phyloP scores from a whole-genome alignment of 75 land plant genomes.

The Picea sitchensis region DNA sequence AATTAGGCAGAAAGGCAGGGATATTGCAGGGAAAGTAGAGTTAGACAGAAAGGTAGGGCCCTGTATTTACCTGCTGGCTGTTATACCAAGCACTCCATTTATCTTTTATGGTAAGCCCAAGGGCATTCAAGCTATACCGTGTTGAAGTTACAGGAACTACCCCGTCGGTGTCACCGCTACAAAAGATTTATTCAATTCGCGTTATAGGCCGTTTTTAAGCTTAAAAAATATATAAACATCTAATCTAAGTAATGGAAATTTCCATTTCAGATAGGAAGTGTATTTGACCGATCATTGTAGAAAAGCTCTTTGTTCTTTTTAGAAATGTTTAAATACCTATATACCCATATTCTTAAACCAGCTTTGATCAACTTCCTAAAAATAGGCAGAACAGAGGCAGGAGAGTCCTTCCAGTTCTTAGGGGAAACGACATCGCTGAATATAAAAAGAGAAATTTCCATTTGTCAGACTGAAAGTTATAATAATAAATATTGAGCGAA shows the following conservation, averaged over 20 bases:
- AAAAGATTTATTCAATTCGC: not conserved
- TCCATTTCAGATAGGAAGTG: not conserved
- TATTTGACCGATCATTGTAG: not conserved
- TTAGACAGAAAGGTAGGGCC: not conserved
- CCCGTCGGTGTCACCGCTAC: slow-evolving; percentile 65
- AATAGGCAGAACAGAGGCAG: no score
- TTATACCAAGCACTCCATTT: slow-evolving; percentile 56
- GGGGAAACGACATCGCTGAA: no score
- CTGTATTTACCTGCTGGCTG: slow-evolving; percentile 34
- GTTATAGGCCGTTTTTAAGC: no score
- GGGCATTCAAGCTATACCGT: slow-evolving; percentile 36
- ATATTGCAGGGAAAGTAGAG: not conserved
- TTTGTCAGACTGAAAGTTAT: no score
- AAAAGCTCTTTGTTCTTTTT: not conserved
- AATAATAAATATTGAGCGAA: no score
- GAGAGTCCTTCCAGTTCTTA: no score
- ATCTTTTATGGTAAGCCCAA: slow-evolving; percentile 32
- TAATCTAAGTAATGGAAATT: no score
- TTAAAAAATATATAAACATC: no score
- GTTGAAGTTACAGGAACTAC: slow-evolving; percentile 61
- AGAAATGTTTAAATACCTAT: slow-evolving; percentile 33
- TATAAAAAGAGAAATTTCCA: no score
- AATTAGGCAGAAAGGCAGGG: no score
- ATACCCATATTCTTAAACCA: slow-evolving; percentile 59
- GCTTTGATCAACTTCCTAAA: slow-evolving; percentile 46